Conservation (phyloP, 371 early-diverging fungal genomes). For the Gilbertella persicaria region DNA sequence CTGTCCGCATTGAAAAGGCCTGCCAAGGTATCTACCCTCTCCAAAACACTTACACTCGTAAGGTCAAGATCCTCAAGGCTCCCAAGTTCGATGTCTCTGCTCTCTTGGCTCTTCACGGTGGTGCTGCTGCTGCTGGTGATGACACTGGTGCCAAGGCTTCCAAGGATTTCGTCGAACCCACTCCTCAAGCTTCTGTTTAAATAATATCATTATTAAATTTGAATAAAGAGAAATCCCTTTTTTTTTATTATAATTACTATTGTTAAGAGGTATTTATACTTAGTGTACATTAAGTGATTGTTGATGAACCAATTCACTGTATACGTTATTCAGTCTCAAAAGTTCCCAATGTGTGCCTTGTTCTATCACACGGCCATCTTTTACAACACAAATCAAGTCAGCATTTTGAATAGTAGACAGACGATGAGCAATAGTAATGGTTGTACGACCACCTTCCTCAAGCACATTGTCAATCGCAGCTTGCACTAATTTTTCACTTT, state of each 20-base stretch:
- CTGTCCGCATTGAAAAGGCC: conserved; percentile 97
- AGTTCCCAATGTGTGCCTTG: conserved; percentile 35
- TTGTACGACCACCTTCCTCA: conserved; percentile 58
- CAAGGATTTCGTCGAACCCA: conserved; percentile 86
- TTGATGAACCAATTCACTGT: conserved; percentile 15
- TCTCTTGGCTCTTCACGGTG: conserved; percentile 95
- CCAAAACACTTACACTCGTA: conserved; percentile 97
- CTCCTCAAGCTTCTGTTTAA: conserved; percentile 75
- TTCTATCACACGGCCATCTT: conserved; percentile 29
- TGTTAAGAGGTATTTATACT: background rate
- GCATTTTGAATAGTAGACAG: conserved; percentile 65
- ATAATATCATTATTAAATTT: conserved; percentile 1
- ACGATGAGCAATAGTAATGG: conserved; percentile 67
- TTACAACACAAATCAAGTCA: conserved; percentile 48
- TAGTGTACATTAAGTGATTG: conserved; percentile 21
- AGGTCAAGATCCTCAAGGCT: conserved; percentile 99
- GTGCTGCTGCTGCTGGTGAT: conserved; percentile 64
- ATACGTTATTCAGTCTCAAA: conserved; percentile 10
- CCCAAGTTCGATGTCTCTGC: conserved; percentile 96
- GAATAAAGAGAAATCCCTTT: background rate
- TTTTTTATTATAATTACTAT: background rate
- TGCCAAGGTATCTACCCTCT: conserved; percentile 98
- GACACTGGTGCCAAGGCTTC: conserved; percentile 76
- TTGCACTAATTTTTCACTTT: conserved; percentile 90
- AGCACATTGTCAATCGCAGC: conserved; percentile 80